Percentiles rank a stretch among this genome's conserved stretches.
Evolutionary conservation across 345 rosid species (phyloP).

Genomic region (Citrus glauca): DNA sequence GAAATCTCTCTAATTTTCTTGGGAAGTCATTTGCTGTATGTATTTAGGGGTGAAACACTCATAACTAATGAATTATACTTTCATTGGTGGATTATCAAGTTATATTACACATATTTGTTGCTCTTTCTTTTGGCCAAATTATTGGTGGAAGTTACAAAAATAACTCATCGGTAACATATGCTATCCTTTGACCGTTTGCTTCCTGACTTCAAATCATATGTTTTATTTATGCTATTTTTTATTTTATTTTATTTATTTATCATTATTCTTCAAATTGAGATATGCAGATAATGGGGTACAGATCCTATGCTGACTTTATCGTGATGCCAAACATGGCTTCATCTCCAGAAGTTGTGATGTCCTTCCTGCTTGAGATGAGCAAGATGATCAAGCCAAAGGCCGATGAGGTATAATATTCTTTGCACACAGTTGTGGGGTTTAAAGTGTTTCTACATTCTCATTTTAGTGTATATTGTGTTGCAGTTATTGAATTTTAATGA

Average conservation of each 20-base stretch:
- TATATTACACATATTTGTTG: not conserved
- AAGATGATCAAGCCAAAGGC: slow-evolving; percentile 68
- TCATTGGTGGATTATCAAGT: not conserved
- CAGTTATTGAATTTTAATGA: slow-evolving; percentile 11
- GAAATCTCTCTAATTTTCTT: not conserved
- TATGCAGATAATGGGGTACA: slow-evolving; percentile 68
- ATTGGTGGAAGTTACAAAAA: not conserved
- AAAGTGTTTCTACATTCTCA: not conserved
- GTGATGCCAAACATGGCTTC: slow-evolving; percentile 74
- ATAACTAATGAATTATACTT: not conserved
- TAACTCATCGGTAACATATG: not conserved
- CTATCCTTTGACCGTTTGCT: not conserved
- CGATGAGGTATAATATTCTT: slow-evolving; percentile 52
- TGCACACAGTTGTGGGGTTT: slow-evolving; percentile 1
- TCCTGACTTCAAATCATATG: not conserved
- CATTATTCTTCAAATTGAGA: not conserved
- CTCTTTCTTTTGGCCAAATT: not conserved
- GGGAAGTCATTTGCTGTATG: not conserved
- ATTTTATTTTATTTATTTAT: not conserved
- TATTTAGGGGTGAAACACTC: not conserved
- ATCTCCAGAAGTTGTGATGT: slow-evolving; percentile 68
- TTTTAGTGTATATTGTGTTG: slow-evolving; percentile 8
- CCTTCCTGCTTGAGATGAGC: slow-evolving; percentile 84
- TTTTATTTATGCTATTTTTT: not conserved
- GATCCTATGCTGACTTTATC: slow-evolving; percentile 71